Evolutionary conservation across 208 protist genomes (phyloP).

Genomic region (Crithidia thermophila): DNA sequence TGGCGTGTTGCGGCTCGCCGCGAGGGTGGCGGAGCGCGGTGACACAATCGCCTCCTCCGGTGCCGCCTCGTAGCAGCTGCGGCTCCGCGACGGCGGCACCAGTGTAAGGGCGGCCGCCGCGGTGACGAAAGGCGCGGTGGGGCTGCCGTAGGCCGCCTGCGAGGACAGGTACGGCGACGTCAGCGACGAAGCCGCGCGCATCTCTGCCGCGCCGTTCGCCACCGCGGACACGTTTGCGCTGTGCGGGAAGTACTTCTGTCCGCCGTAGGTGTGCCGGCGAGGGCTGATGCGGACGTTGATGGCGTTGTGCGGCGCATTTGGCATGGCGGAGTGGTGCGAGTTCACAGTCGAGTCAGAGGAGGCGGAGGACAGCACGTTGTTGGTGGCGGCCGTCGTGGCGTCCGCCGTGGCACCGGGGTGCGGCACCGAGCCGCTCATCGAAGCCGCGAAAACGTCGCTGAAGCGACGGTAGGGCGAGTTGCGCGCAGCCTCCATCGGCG

Average conservation of each 20-base stretch:
- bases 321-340: background rate
- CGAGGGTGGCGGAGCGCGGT: background rate
- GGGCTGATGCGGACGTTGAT: slow-evolving; percentile 3
- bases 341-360: slow-evolving; percentile 10
- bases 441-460: no score
- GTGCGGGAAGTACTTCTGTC: no score
- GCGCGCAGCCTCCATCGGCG: no score
- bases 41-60: background rate
- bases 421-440: no score
- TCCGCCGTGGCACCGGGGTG: background rate
- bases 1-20: slow-evolving; percentile 9
- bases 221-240: no score
- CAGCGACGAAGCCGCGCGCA: no score
- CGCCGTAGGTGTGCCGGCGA: background rate
- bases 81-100: background rate
- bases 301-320: background rate
- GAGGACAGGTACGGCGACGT: background rate
- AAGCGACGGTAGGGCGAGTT: no score
- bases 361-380: background rate
- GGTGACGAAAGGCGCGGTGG: background rate
- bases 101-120: background rate
- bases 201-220: no score
- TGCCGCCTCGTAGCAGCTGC: background rate
- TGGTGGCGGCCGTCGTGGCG: background rate
- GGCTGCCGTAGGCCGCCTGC: background rate